A percentile compares a stretch with the other conserved stretches of the same genome.
Evolutionary conservation across 2,329 filamentous ascomycete species (phyloP).

Genomic region (Sclerotinia sclerotiorum): DNA sequence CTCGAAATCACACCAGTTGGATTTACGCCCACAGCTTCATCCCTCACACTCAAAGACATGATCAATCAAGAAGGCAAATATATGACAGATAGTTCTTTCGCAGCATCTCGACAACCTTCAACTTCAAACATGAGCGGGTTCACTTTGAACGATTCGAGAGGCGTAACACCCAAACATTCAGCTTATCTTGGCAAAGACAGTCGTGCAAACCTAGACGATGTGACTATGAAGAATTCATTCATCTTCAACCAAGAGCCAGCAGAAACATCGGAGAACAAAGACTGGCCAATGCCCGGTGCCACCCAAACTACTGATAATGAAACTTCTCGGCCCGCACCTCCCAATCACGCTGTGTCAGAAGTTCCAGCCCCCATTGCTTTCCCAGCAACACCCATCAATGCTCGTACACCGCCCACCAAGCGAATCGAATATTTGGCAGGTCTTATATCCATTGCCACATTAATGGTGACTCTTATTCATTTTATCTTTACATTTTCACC

Average conservation of each 20-base stretch:
- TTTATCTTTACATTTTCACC: constrained; percentile 47
- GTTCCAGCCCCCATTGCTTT: constrained; percentile 1
- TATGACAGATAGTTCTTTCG: background rate
- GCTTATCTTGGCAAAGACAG: background rate
- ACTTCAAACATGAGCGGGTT: constrained; percentile 13
- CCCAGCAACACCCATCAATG: constrained; percentile 4
- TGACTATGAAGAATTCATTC: background rate
- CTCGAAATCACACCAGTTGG: background rate
- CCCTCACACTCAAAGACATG: background rate
- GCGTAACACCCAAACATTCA: background rate
- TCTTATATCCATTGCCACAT: constrained; percentile 46
- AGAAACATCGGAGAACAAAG: background rate
- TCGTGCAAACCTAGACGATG: background rate
- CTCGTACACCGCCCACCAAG: constrained; percentile 2
- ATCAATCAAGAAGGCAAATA: background rate
- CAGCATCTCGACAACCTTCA: constrained; percentile 1
- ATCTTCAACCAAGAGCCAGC: background rate
- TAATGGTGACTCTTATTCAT: constrained; percentile 48
- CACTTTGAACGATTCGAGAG: constrained; percentile 1
- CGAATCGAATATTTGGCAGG: constrained; percentile 50
- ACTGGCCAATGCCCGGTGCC: background rate
- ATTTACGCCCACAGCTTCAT: background rate
- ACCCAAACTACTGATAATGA: background rate
- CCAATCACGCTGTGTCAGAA: constrained; percentile 4
- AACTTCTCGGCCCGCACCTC: background rate